Base-by-base conservation (phyloP, 768 basidiomycete species). In the Lentinula sp. region DNA sequence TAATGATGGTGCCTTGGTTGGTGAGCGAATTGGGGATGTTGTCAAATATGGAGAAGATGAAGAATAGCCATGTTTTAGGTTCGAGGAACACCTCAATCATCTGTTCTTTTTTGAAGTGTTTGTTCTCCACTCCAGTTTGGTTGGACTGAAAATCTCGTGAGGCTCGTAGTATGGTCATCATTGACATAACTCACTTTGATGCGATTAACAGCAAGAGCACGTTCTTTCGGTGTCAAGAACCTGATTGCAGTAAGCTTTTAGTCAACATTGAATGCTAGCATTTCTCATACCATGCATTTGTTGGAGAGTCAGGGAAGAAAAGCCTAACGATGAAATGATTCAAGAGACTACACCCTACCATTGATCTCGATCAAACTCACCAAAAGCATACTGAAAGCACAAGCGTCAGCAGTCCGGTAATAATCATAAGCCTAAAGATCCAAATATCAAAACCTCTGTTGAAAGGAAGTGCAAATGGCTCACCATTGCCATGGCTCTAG, bases 111-210 rank as follows among this genome's bases (percentile, higher is more conserved):
- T 92, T 92, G 74, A 89, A 92, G 54, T 79, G 79, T 66, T 92
- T 93, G 68, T 90, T 91, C 72, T 91, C 90, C 10, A 91, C 81
- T 36, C 90, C 91, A 0, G 87, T 88, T 81, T 92, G 88, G 64
- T 91, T 90, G 71, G 76, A 80, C 84, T 86, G 64, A 6, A 41
- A 33, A 33, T 15, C 7, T 56, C 8, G 41, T 56, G 37, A 56
- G 57, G n/a, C 32, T 8, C 18, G 23, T 13, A 20, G 9, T 23
- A 18, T 61, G 50, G 7, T 20, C 13, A 28, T 16, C 50, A 20
- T 20, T 36, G 36, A 3, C 6, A 49, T 9, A 54, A 42, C 39
- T 9, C 42, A 60, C 59, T 39, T 86, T 85, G 60, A 91, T 80
- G 7, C 89, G 81, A 56, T 75, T 79, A 23, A 91, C 76, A 1